Conservation (phyloP, 768 basidiomycete genomes). For the Serpula lacrymans region DNA sequence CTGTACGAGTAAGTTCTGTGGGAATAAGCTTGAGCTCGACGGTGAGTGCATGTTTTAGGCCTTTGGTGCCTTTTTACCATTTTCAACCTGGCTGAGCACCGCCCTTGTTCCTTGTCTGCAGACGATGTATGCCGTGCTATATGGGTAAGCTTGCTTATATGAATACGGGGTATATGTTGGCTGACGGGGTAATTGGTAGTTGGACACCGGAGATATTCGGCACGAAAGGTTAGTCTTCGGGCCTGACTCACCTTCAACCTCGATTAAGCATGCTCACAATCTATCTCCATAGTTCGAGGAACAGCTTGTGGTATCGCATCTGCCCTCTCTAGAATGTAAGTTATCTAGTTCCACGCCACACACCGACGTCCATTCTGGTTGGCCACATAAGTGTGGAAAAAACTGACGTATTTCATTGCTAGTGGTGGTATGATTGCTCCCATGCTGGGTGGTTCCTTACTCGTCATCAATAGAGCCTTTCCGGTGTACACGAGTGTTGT, state of each 20-base stretch:
- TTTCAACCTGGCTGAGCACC: not conserved
- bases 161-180: not conserved
- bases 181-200: conserved; percentile 22
- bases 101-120: conserved; percentile 20
- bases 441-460: conserved; percentile 68
- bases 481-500: conserved; percentile 76
- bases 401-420: conserved; percentile 4
- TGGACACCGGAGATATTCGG: conserved; percentile 90
- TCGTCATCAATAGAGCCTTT: conserved; percentile 62
- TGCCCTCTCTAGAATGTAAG: conserved; percentile 79
- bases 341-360: conserved; percentile 13
- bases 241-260: not conserved
- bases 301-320: conserved; percentile 88
- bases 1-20: conserved; percentile 66
- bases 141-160: conserved; percentile 40
- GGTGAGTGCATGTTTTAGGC: conserved; percentile 12
- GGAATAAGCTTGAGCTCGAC: conserved; percentile 78
- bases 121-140: conserved; percentile 87
- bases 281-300: conserved; percentile 57
- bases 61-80: not conserved
- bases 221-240: conserved; percentile 53
- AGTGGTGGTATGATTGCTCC: conserved; percentile 92
- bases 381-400: too few species aligned
- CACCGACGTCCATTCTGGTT: too few species aligned
- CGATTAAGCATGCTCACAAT: not conserved